A percentile compares a stretch with the other conserved stretches of the same genome.
Conservation (phyloP, 208 protist species). For the Wallacemonas collosoma region DNA sequence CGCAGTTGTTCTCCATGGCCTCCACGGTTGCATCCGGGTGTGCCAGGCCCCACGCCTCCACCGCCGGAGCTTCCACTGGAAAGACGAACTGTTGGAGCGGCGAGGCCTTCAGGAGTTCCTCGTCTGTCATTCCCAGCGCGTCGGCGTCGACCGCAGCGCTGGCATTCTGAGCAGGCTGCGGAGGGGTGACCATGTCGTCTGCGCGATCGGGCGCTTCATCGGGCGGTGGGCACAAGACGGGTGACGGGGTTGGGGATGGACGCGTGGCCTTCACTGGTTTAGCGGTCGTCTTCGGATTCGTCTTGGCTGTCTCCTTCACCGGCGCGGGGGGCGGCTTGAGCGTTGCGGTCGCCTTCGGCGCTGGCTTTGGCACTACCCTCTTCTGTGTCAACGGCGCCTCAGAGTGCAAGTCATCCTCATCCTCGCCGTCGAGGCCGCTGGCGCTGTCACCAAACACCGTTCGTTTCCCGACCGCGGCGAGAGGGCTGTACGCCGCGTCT, state of each 20-base stretch:
- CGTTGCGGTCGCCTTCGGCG: not conserved
- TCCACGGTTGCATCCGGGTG: conserved; percentile 43
- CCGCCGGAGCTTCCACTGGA: conserved; percentile 17
- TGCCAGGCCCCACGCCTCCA: conserved; percentile 57
- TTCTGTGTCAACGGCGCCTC: not conserved
- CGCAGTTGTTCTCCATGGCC: conserved; percentile 76
- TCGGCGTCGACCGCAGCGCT: not conserved
- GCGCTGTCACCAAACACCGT: not conserved
- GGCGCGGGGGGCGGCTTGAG: not conserved
- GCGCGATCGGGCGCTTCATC: too few species aligned
- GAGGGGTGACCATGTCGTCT: too few species aligned
- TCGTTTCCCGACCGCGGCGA: not conserved
- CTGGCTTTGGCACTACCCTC: not conserved
- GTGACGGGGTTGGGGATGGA: not conserved
- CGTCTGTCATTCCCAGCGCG: not conserved
- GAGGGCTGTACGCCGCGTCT: conserved; percentile 9
- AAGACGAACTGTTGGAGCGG: conserved; percentile 19
- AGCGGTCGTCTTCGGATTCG: not conserved
- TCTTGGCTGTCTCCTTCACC: not conserved
- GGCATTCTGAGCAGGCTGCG: too few species aligned
- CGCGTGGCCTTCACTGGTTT: not conserved
- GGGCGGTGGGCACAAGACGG: too few species aligned
- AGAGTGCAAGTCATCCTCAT: not conserved
- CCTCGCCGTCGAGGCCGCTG: not conserved
- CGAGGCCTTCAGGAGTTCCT: conserved; percentile 8